These are phyloP conservation scores for Talaromyces trachyspermus DNA, from an alignment of 495 filamentous ascomycete species.

Conservation along the genomic window DNA sequence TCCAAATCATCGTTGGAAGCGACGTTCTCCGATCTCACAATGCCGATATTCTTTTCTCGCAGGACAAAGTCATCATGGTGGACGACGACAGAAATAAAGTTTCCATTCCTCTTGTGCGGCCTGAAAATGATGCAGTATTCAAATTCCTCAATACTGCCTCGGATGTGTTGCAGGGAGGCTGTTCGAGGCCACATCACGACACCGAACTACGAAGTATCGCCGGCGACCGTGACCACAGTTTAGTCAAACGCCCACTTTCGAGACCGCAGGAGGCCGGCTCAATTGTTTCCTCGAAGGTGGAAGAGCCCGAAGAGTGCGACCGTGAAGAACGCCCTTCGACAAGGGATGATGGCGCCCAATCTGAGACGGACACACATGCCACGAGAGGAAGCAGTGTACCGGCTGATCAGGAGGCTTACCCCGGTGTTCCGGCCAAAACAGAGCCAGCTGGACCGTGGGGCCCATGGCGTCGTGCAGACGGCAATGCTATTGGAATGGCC, in stretches of 20 bases:
- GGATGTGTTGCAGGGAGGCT: conserved; percentile 20
- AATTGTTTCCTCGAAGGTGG: background rate
- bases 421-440: conserved; percentile 31
- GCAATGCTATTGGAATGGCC: conserved; percentile 30
- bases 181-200: conserved; percentile 6
- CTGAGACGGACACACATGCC: conserved; percentile 15
- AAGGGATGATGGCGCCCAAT: conserved; percentile 7
- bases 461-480: conserved; percentile 58
- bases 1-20: conserved; percentile 80
- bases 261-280: background rate
- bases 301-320: background rate
- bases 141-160: conserved; percentile 58
- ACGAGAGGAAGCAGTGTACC: conserved; percentile 13
- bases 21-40: conserved; percentile 80
- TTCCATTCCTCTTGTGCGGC: conserved; percentile 86
- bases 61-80: conserved; percentile 78
- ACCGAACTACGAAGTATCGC: conserved; percentile 4
- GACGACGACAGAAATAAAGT: conserved; percentile 82
- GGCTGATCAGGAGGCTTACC: conserved; percentile 21
- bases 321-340: background rate
- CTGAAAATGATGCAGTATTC: conserved; percentile 79
- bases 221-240: conserved; percentile 12
- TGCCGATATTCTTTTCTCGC: conserved; percentile 87
- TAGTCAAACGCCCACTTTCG: conserved; percentile 17
- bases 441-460: conserved; percentile 52